Percentiles rank a stretch among this genome's conserved stretches.
Evolutionary conservation across 148 eudicot genomes (phyloP).

Genomic region (Camellia japonica): DNA sequence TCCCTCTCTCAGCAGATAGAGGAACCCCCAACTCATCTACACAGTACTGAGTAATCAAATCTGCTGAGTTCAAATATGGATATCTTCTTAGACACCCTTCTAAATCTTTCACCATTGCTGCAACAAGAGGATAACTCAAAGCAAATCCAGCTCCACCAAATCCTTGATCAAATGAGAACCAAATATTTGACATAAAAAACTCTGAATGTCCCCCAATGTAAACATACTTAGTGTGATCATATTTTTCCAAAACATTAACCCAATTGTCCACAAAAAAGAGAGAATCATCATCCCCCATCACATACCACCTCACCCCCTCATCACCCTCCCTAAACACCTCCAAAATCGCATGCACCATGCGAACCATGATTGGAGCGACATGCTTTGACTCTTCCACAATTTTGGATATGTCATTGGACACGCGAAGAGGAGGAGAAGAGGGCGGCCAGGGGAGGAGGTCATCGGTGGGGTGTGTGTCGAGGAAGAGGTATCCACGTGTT

Average conservation of each 20-base stretch:
- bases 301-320: conserved; percentile 23
- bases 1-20: conserved; percentile 24
- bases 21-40: conserved; percentile 37
- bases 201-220: conserved; percentile 38
- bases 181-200: conserved; percentile 12
- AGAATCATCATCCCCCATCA: conserved; percentile 35
- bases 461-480: conserved; percentile 19
- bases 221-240: conserved; percentile 32
- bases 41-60: conserved; percentile 20
- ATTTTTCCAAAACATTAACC: conserved; percentile 24
- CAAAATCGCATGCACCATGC: conserved; percentile 27
- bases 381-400: not conserved
- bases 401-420: conserved; percentile 16
- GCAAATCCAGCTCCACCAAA: conserved; percentile 43
- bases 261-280: conserved; percentile 35
- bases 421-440: conserved; percentile 18
- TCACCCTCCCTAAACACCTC: conserved; percentile 26
- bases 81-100: conserved; percentile 26
- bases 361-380: not conserved
- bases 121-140: conserved; percentile 30
- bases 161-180: conserved; percentile 24
- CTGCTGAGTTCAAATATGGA: conserved; percentile 1
- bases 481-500: conserved; percentile 21
- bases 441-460: conserved; percentile 30
- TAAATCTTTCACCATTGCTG: conserved; percentile 24